Evolutionary conservation across 129 eudicot species (phyloP).

Genomic region (Smallanthus sonchifolius): DNA sequence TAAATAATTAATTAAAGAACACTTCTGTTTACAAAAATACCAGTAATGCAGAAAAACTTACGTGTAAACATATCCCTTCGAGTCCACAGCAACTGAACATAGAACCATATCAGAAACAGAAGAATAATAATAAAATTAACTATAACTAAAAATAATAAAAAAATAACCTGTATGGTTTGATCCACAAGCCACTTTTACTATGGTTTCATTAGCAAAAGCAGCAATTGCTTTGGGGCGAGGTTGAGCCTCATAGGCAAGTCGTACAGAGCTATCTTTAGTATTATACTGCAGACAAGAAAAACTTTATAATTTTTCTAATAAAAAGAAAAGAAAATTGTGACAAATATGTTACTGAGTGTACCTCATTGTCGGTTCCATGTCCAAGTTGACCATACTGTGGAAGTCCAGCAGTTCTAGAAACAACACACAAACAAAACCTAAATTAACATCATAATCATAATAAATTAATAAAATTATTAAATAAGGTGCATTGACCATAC

Average conservation of each 20-base stretch:
- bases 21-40: neutral
- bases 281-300: conserved; percentile 54
- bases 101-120: conserved; percentile 21
- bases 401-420: conserved; percentile 82
- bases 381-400: conserved; percentile 99
- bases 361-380: conserved; percentile 97
- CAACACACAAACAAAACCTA: neutral
- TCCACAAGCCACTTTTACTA: conserved; percentile 96
- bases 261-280: conserved; percentile 92
- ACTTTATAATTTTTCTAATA: neutral
- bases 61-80: conserved; percentile 93
- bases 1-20: conserved; percentile 12
- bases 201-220: conserved; percentile 71
- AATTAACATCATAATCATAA: neutral
- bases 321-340: neutral
- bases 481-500: conserved; percentile 49
- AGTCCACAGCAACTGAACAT: conserved; percentile 84
- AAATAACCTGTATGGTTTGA: conserved; percentile 89
- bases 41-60: conserved; percentile 39
- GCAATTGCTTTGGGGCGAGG: conserved; percentile 85
- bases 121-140: neutral
- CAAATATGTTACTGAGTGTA: conserved; percentile 15
- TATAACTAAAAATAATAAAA: neutral
- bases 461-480: neutral
- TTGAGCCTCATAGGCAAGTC: conserved; percentile 93